Evolutionary conservation across 805 yeast species (phyloP).

Genomic region (Pichia nakasei): DNA sequence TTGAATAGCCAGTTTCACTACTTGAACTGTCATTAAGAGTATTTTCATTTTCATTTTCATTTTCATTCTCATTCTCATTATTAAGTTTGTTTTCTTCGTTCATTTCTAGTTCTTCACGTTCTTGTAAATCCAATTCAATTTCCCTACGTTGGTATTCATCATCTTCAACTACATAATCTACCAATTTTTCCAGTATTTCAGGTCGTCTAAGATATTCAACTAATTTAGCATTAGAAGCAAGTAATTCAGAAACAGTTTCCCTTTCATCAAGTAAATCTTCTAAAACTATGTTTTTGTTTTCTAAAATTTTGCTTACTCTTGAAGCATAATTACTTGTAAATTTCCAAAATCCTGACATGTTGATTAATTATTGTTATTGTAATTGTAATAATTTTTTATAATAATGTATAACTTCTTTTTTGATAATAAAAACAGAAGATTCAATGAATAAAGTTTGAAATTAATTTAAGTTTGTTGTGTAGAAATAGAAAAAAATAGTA

Average conservation of each 20-base stretch:
- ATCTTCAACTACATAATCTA: slow-evolving; percentile 54
- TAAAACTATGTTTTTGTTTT: slow-evolving; percentile 36
- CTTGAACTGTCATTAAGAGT: background rate
- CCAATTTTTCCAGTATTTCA: slow-evolving; percentile 56
- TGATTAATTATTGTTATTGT: background rate
- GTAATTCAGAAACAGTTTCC: slow-evolving; percentile 62
- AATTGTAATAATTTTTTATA: background rate
- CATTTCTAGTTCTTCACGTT: slow-evolving; percentile 1
- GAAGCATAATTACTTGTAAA: slow-evolving; percentile 47
- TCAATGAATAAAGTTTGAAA: too few relatives aligned
- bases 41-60: background rate
- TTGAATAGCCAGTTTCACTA: background rate
- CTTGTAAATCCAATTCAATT: slow-evolving; percentile 5
- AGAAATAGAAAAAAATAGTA: background rate
- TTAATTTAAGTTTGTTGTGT: too few relatives aligned
- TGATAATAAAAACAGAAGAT: too few relatives aligned
- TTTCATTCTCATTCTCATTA: background rate
- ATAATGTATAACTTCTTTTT: too few relatives aligned
- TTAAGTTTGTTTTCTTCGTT: background rate
- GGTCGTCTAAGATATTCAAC: slow-evolving; percentile 76
- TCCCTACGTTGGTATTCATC: slow-evolving; percentile 30
- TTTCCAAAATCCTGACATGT: slow-evolving; percentile 31
- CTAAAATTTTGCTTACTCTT: slow-evolving; percentile 45
- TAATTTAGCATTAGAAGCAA: slow-evolving; percentile 64
- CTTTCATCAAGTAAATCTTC: slow-evolving; percentile 66